These are phyloP conservation scores for Fusarium palustre DNA, from an alignment of 2,329 filamentous ascomycete species.

Conservation along the genomic window DNA sequence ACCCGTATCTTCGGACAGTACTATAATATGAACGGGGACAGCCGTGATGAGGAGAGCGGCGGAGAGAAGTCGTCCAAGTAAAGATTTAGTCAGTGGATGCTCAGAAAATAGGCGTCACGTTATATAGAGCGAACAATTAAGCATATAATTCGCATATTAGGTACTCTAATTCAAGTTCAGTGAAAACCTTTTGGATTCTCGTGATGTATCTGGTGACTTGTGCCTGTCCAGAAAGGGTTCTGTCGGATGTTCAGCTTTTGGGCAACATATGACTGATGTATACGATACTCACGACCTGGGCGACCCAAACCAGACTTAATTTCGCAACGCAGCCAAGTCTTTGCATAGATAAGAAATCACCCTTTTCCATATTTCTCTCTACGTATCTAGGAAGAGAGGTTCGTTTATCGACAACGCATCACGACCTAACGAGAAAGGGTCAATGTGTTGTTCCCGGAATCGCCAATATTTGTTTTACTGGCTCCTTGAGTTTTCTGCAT, in stretches of 20 bases:
- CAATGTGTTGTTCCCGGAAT: neutral
- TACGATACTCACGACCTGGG: neutral
- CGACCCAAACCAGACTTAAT: neutral
- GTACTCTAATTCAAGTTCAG: neutral
- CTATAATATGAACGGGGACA: constrained; percentile 40
- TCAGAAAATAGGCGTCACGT: neutral
- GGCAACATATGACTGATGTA: neutral
- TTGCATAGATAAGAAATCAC: neutral
- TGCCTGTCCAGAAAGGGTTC: neutral
- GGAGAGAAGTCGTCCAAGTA: constrained; percentile 13
- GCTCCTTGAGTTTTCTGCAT: neutral
- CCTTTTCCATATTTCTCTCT: too few species aligned
- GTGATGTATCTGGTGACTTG: neutral
- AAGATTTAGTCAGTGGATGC: neutral
- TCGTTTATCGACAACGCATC: neutral
- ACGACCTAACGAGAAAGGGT: neutral
- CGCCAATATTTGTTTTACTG: neutral
- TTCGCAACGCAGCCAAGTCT: neutral
- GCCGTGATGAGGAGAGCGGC: constrained; percentile 38
- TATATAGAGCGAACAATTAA: neutral
- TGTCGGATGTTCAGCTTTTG: neutral
- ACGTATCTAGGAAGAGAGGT: neutral
- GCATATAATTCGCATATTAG: neutral
- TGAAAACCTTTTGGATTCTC: neutral
- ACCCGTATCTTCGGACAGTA: constrained; percentile 52